Conservation (phyloP, 164 flowering plant genomes). For the Annona cherimola region DNA sequence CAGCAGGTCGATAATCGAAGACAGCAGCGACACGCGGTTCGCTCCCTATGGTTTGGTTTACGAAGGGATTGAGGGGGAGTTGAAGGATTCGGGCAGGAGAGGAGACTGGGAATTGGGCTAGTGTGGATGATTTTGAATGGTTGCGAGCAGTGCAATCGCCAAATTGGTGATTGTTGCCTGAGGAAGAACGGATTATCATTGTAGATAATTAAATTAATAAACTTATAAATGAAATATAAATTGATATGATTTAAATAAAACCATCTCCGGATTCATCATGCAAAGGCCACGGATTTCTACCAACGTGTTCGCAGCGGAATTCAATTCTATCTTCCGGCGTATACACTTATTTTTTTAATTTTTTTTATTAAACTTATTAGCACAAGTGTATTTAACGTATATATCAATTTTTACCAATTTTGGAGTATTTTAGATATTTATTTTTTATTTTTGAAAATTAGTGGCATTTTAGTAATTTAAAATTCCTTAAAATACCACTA, state of each 20-base stretch:
- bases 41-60: conserved; percentile 71
- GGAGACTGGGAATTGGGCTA: conserved; percentile 80
- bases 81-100: conserved; percentile 54
- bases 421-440: too few relatives aligned
- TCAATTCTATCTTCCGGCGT: too few relatives aligned
- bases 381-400: too few relatives aligned
- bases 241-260: conserved; percentile 13
- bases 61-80: conserved; percentile 60
- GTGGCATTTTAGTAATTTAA: too few relatives aligned
- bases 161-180: conserved; percentile 86
- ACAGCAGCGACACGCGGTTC: conserved; percentile 60
- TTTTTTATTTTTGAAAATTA: too few relatives aligned
- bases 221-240: too few relatives aligned
- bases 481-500: too few relatives aligned
- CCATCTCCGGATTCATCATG: conserved; percentile 80
- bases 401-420: too few relatives aligned
- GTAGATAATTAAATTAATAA: conserved; percentile 11
- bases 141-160: conserved; percentile 80
- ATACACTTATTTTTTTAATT: too few relatives aligned
- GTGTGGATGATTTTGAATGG: conserved; percentile 94
- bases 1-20: conserved; percentile 86
- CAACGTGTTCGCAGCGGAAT: too few relatives aligned
- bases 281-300: conserved; percentile 62
- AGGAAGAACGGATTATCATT: conserved; percentile 42
- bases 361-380: too few relatives aligned